Evolutionary conservation across 1,284 basidiomycete species (phyloP).

Genomic region (Melampsora americana): DNA sequence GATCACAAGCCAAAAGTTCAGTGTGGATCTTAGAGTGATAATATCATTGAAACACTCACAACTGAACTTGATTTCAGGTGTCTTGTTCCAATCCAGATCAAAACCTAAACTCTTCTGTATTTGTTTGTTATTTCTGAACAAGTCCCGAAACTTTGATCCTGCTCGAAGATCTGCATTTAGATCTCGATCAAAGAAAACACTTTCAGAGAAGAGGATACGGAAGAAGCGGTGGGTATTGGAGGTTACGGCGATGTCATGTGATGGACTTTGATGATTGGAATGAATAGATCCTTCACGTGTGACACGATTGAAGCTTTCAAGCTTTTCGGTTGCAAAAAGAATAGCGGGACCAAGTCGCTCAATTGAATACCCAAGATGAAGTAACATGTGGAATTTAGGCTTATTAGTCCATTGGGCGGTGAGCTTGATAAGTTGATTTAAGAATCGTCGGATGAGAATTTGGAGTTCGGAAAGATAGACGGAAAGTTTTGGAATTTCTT

Average conservation of each 20-base stretch:
- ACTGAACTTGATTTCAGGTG: too few relatives aligned
- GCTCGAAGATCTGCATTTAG: too few relatives aligned
- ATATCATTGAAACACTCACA: too few relatives aligned
- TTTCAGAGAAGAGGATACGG: conserved; percentile 53
- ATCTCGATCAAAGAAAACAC: conserved; percentile 2
- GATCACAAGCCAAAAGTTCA: too few relatives aligned
- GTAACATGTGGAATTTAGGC: conserved; percentile 54
- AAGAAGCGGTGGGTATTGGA: conserved; percentile 9
- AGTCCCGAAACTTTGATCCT: too few relatives aligned
- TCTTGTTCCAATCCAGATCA: too few relatives aligned
- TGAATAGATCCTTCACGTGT: conserved; percentile 9
- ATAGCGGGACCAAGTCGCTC: neutral
- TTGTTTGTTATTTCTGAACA: too few relatives aligned
- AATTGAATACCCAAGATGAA: conserved; percentile 48
- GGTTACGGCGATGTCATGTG: neutral
- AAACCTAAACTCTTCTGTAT: too few relatives aligned
- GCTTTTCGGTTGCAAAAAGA: conserved; percentile 3
- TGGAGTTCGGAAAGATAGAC: conserved; percentile 48
- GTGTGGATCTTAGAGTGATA: too few relatives aligned
- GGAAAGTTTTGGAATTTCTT: conserved; percentile 54
- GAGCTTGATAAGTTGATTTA: conserved; percentile 51
- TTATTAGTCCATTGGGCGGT: conserved; percentile 56
- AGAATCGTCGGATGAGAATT: conserved; percentile 52
- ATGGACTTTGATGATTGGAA: neutral
- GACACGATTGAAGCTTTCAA: conserved; percentile 8